Conservation (phyloP, 257 asterid species). For the Knoxia roxburghii region DNA sequence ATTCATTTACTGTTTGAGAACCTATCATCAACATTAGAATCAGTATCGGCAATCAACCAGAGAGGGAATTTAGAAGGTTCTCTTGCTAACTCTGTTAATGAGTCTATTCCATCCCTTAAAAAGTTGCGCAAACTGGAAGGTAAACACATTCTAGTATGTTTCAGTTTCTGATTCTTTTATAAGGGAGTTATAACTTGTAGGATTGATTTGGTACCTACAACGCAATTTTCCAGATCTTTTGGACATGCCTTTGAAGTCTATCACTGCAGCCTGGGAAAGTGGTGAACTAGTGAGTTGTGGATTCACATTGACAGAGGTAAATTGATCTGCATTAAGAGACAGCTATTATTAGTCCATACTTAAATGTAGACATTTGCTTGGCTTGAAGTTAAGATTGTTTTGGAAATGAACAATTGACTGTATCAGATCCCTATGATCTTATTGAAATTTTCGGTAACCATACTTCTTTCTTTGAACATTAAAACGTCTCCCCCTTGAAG, state of each 20-base stretch:
- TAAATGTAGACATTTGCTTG: not conserved
- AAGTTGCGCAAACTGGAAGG: conserved; percentile 79
- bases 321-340: conserved; percentile 5
- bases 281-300: conserved; percentile 73
- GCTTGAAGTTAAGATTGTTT: not conserved
- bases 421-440: not conserved
- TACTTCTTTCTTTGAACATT: not conserved
- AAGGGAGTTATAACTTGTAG: not conserved
- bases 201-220: not conserved
- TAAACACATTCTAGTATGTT: conserved; percentile 17
- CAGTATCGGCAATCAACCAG: conserved; percentile 36
- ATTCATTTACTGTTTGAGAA: conserved; percentile 80
- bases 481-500: not conserved
- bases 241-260: conserved; percentile 89
- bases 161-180: not conserved
- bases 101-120: conserved; percentile 50
- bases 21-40: conserved; percentile 58
- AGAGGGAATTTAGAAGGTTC: conserved; percentile 42
- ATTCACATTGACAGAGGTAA: conserved; percentile 67
- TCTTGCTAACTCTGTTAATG: conserved; percentile 27
- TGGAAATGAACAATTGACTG: not conserved
- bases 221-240: conserved; percentile 51
- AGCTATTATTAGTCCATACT: conserved; percentile 1
- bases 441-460: not conserved
- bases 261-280: conserved; percentile 80